Evolutionary conservation across 352 stramenopile genomes (phyloP).

Genomic region (Pythium plurisporium): DNA sequence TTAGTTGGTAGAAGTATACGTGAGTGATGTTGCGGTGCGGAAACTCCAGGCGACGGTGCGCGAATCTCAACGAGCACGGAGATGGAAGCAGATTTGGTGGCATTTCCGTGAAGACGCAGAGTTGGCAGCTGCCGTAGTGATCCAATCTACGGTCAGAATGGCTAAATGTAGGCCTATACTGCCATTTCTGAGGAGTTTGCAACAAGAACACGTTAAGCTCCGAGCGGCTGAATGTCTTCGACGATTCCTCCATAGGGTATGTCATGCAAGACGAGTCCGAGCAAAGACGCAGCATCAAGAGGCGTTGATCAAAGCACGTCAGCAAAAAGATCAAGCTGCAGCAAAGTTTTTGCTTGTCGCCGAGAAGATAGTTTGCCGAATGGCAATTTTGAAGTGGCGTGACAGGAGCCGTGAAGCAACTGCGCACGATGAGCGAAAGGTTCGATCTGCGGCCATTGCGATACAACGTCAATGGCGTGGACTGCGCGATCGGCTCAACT

Average conservation of each 20-base stretch:
- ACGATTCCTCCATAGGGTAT: conserved; percentile 28
- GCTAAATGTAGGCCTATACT: conserved; percentile 20
- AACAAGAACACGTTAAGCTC: conserved; percentile 10
- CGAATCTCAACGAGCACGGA: conserved; percentile 29
- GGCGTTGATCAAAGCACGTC: neutral
- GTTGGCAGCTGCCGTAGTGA: conserved; percentile 38
- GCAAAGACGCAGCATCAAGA: conserved; percentile 1
- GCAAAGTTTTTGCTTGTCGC: conserved; percentile 1
- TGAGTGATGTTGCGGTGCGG: conserved; percentile 32
- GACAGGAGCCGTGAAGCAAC: conserved; percentile 22
- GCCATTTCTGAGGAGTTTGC: conserved; percentile 27
- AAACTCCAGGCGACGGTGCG: conserved; percentile 40
- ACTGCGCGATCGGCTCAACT: conserved; percentile 36
- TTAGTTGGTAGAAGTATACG: conserved; percentile 45
- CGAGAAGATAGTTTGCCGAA: conserved; percentile 13
- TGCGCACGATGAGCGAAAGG: conserved; percentile 18
- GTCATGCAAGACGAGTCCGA: conserved; percentile 1
- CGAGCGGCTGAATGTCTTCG: conserved; percentile 23
- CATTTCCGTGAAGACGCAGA: conserved; percentile 34
- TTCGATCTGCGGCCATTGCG: conserved; percentile 23
- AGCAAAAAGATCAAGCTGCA: conserved; percentile 3
- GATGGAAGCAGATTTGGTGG: conserved; percentile 38
- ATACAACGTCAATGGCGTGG: conserved; percentile 57
- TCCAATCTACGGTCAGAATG: conserved; percentile 45
- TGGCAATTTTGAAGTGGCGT: conserved; percentile 33